phyloP scores from a whole-genome alignment of 768 basidiomycete species.

The Megacollybia marginata region DNA sequence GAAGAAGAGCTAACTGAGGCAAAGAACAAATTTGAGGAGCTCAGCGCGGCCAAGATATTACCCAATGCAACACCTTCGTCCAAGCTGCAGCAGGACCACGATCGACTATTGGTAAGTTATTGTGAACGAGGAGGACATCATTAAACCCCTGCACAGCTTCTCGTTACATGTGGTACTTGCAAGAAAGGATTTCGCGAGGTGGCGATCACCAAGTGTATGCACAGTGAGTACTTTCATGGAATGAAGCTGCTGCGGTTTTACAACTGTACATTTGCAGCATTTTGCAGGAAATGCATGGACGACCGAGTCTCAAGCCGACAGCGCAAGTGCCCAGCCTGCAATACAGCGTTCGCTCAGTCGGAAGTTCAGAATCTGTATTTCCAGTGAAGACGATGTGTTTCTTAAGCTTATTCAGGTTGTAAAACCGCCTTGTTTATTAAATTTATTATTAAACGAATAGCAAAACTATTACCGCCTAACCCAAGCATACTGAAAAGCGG shows the following conservation, averaged over 20 bases:
- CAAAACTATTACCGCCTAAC: conserved; percentile 72
- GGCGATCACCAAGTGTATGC: conserved; percentile 84
- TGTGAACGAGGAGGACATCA: too few relatives aligned
- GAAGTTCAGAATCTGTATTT: conserved; percentile 58
- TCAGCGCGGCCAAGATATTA: too few relatives aligned
- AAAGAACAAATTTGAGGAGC: too few relatives aligned
- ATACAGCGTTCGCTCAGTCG: conserved; percentile 69
- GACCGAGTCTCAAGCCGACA: conserved; percentile 84
- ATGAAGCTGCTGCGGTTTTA: background rate
- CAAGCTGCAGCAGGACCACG: too few relatives aligned
- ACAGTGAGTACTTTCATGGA: conserved; percentile 53
- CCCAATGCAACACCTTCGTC: too few relatives aligned
- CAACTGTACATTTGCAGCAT: conserved; percentile 41
- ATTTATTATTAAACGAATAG: background rate
- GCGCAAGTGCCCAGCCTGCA: conserved; percentile 91
- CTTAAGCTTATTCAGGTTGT: conserved; percentile 10
- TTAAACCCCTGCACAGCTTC: conserved; percentile 36
- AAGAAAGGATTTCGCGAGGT: conserved; percentile 68
- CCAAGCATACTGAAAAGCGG: conserved; percentile 69
- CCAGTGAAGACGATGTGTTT: conserved; percentile 23
- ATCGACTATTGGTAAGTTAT: too few relatives aligned
- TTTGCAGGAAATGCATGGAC: conserved; percentile 81
- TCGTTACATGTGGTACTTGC: conserved; percentile 89
- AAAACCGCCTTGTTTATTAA: background rate
- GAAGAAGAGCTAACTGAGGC: too few relatives aligned